Base-by-base conservation (phyloP, 2,329 filamentous ascomycete genomes). In the Tolypocladium capitatum region DNA sequence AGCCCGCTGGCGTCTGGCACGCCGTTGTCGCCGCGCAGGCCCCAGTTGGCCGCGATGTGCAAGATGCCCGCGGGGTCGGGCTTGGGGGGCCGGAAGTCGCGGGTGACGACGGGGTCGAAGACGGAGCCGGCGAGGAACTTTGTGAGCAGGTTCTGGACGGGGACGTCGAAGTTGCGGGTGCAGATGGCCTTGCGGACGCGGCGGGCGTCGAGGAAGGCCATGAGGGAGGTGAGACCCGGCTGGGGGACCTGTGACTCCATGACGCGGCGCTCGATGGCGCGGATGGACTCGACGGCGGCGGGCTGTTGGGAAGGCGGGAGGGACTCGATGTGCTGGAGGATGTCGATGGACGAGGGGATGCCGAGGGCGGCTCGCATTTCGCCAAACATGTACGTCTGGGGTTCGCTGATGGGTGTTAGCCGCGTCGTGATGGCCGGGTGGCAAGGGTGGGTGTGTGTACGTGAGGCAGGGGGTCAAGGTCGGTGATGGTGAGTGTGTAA, bases 321-420 rank as follows among this genome's bases (percentile, higher is more conserved):
- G 2, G 73, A 68, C 62, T 89, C 83, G 61, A 96, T 82, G 68
- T 97, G 86, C 51, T 89, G 83, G 38, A 98, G 81, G 61, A 98
- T 97, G 66, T 98, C 92, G 58, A 73, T 70, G 33, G 71, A 67
- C 62, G 83, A 84, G 52, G 78, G 63, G 56, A 97, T 96, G 45
- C 71, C 73, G 16, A 97, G 76, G 8, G 80, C 83, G 14, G 69
- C 61, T 53, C 83, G 83, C 91, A 98, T 97, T 60, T 94, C 76
- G 20, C 68, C 65, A 67, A 97, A 97, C 91, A 97, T 98, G 75
- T 95, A 87, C 56, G 85, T 92, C 67, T 97, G 91, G 0, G 91
- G 91, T 49, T 90, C 71, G 63, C 89, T 94, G 53, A 40, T 2
- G 27, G 10, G n/a, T 24, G 48, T 47, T 9, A 45, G 41, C 16